phyloP scores from a whole-genome alignment of 371 early-diverging fungal genomes.

The Batkoa obscura region DNA sequence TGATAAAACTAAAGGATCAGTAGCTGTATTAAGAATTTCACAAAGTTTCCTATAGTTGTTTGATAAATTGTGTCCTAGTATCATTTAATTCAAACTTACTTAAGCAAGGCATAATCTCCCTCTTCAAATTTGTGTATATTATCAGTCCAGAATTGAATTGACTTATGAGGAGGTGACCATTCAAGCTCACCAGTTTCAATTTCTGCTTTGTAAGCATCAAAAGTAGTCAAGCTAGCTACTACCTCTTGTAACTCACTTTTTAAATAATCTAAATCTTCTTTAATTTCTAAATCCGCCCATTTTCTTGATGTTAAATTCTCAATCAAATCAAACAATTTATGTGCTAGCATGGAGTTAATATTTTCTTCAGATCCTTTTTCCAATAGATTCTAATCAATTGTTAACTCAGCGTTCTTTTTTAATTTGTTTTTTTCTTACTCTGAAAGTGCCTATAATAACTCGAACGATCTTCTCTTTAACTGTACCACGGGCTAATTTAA shows the following conservation, averaged over 20 bases:
- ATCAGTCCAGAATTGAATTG: constrained; percentile 83
- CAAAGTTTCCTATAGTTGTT: constrained; percentile 28
- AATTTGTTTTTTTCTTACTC: constrained; percentile 17
- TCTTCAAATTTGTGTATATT: constrained; percentile 64
- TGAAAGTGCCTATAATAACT: constrained; percentile 59
- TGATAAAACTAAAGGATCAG: constrained; percentile 42
- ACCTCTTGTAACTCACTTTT: constrained; percentile 48
- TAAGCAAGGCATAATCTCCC: constrained; percentile 46
- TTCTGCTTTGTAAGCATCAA: constrained; percentile 84
- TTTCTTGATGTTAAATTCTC: constrained; percentile 67
- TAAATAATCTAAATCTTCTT: constrained; percentile 55
- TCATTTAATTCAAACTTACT: constrained; percentile 16
- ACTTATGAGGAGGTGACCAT: constrained; percentile 84
- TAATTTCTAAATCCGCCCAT: constrained; percentile 78
- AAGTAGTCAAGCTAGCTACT: constrained; percentile 43
- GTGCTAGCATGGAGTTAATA: constrained; percentile 69
- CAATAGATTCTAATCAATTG: constrained; percentile 42
- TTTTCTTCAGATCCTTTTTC: constrained; percentile 61
- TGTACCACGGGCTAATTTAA: constrained; percentile 74
- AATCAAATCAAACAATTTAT: constrained; percentile 54
- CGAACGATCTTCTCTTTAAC: constrained; percentile 94
- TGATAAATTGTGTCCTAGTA: not conserved
- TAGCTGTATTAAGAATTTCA: constrained; percentile 41
- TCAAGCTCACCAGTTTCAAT: constrained; percentile 67
- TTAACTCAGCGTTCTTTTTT: too few species aligned